Evolutionary conservation across 2,329 filamentous ascomycete species (phyloP).

Genomic region (Parastagonospora nodorum): DNA sequence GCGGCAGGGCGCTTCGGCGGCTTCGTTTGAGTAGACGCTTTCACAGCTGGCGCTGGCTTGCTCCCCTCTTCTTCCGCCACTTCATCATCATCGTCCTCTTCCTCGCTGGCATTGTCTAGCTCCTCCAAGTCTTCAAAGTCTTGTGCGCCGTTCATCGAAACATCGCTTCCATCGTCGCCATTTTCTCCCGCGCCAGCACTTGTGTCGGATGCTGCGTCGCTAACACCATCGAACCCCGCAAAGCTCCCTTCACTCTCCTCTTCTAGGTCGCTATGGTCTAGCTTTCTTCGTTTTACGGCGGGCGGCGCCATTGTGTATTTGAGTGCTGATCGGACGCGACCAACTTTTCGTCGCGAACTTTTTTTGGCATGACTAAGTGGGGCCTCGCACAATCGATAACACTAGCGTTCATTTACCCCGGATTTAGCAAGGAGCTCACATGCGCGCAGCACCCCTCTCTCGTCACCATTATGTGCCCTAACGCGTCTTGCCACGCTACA

Average conservation of each 20-base stretch:
- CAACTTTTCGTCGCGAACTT: slow-evolving; percentile 13
- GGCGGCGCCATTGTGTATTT: slow-evolving; percentile 39
- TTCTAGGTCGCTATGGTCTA: slow-evolving; percentile 47
- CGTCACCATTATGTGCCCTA: not conserved
- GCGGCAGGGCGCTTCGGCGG: slow-evolving; percentile 28
- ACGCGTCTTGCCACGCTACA: slow-evolving; percentile 1
- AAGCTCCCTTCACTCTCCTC: slow-evolving; percentile 32
- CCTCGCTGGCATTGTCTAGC: slow-evolving; percentile 17
- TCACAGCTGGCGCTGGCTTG: slow-evolving; percentile 7
- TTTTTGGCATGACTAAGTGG: slow-evolving; percentile 13
- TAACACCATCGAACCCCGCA: slow-evolving; percentile 23
- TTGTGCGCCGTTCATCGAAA: slow-evolving; percentile 15
- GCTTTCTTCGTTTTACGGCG: slow-evolving; percentile 54
- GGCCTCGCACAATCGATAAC: slow-evolving; percentile 24
- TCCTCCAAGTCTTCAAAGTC: slow-evolving; percentile 9
- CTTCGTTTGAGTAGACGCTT: slow-evolving; percentile 17
- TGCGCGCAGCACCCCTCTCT: slow-evolving; percentile 4
- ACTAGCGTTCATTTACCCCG: not conserved
- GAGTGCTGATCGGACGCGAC: slow-evolving; percentile 8
- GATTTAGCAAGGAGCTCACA: slow-evolving; percentile 8
- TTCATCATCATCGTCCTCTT: slow-evolving; percentile 16
- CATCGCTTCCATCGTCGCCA: slow-evolving; percentile 11
- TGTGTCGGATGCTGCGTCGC: slow-evolving; percentile 18
- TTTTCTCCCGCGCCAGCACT: slow-evolving; percentile 20
- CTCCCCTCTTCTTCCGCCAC: slow-evolving; percentile 11